Evolutionary conservation across 2,329 filamentous ascomycete genomes (phyloP), one percentile per base, ranked within the genome.

Genomic region (Apiospora hydei): DNA sequence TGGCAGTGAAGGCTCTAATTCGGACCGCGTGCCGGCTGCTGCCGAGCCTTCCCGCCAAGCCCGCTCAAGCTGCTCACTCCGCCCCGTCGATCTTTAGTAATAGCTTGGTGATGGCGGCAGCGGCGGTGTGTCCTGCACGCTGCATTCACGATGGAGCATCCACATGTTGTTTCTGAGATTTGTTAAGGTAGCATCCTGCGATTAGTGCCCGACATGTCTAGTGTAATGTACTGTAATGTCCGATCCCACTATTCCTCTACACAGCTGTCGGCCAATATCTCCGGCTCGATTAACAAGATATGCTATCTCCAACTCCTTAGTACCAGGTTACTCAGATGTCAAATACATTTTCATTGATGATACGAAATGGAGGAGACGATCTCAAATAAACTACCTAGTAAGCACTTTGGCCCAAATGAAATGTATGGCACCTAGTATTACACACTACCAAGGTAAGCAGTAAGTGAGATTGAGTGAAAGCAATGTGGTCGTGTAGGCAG

Each of bases 61-160:
- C 53, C 53, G 57, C 57, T 64, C 21, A 41, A 64, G 21, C 30
- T 38, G 57, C 34, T n/a, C 30, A 64, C 53, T 41, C 57, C 57
- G 57, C 30, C 34, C 18, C 57, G 57, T 38, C 34, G 30, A 64
- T 64, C 57, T 38, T 41, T 64, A 41, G 30, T 24, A 64, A 64
- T 41, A 64, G 30, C 57, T 64, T 64, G 34, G 57, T 64, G 57
- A 41, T 64, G 57, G 57, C 57, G 34, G 34, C 21, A 64, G 57
- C 57, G 18, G 57, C 57, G 57, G 57, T 64, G 30, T 64, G 53
- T 38, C 11, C 53, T 21, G 53, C 24, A 61, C 53, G 34, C 14
- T 53, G 5, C 7, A 57, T 18, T 53, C 51, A 8, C 6, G 51
- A 61, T 61, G 53, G 53, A 43, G 41, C 51, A 30, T 57, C 51